Conservation (phyloP, 257 asterid species). For the Solanum habrochaites region DNA sequence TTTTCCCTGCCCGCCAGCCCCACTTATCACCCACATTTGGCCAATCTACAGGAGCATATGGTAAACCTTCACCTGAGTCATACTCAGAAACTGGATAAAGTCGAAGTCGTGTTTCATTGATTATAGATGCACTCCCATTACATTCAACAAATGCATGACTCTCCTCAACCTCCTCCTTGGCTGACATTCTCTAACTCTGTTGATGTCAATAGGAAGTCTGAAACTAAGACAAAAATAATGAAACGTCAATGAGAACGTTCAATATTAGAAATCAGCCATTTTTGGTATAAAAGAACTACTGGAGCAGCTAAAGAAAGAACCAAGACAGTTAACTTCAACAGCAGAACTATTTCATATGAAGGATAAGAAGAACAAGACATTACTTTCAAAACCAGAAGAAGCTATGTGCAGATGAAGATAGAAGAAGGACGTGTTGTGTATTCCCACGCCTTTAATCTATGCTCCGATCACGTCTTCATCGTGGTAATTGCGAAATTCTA, state of each 20-base stretch:
- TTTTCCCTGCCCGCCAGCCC: constrained; percentile 67
- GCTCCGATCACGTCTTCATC: too few species aligned
- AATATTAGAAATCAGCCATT: not conserved
- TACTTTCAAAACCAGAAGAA: too few species aligned
- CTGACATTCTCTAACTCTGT: not conserved
- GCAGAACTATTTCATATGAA: too few species aligned
- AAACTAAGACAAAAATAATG: not conserved
- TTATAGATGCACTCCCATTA: not conserved
- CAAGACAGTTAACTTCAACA: not conserved
- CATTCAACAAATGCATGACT: not conserved
- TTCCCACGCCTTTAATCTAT: too few species aligned
- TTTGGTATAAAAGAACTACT: not conserved
- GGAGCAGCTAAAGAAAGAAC: not conserved
- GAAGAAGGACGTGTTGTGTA: too few species aligned
- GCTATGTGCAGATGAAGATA: too few species aligned
- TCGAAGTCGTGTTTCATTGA: not conserved
- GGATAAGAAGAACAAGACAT: too few species aligned
- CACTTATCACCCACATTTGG: constrained; percentile 83
- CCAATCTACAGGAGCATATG: constrained; percentile 77
- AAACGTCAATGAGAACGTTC: not conserved
- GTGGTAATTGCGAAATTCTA: too few species aligned
- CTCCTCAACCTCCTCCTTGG: constrained; percentile 31
- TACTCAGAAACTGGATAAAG: constrained; percentile 15
- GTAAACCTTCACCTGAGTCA: constrained; percentile 61
- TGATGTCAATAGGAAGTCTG: not conserved